Evolutionary conservation across 768 basidiomycete genomes (phyloP), one percentile per base, ranked within the genome.

Genomic region (Pleurotus citrinopileatus): DNA sequence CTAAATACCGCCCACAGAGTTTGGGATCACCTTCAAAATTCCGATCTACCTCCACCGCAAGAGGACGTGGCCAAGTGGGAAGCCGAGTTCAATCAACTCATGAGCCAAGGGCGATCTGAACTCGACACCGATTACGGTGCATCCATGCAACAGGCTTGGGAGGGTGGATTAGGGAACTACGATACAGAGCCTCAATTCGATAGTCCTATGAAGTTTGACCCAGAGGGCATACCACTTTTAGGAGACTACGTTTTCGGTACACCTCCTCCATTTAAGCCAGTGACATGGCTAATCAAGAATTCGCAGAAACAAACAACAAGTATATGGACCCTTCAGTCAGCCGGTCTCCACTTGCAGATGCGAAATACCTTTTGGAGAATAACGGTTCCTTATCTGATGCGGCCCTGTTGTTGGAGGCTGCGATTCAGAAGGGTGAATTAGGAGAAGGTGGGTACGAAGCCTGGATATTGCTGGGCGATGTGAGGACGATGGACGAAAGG

Each of bases 381-480:
- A 92, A 93, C 52, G 94, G 92, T 1, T 90, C 94, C 2, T 70
- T 99, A 20, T 86, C 92, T 2, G 92, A 97, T 64, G 93, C 87
- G 10, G 88, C 87, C 0, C 75, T 94, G 36, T 75, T 96, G 62
- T 74, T 98, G 19, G 96, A 99, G 71, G 93, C 93, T 12, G 92
- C 93, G 32, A 90, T 98, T 55, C 86, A 90, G 68, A 79, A 79
- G 59, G 89, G 87, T 8, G 87, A 93, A 55, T 70, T 89, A 6
- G 91, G 91, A 22, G 83, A 87, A 62, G 87, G 84, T 22, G 85
- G 91, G 46, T 91, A 86, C 48, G 95, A 96, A 65, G 81, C 94
- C 0, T 99, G 96, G 96, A 85, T 93, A 50, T 74, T 96, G 17
- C 74, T 98, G 2, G 96, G 96, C 8, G 90, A 95, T 67, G 89